phyloP scores from a whole-genome alignment of 345 rosid genomes.

The Boechera stricta region DNA sequence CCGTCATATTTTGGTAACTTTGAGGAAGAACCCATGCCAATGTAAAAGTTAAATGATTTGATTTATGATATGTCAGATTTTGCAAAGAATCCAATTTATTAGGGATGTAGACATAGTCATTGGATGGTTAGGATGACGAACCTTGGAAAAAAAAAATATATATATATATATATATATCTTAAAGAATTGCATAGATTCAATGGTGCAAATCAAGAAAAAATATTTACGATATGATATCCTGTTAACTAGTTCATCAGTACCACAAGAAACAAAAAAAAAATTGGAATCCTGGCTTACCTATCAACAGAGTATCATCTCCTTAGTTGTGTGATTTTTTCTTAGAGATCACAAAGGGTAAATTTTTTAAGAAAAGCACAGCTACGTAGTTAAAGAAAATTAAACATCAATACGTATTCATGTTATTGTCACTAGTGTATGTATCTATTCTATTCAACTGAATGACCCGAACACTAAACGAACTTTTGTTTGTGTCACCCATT shows the following conservation, averaged over 20 bases:
- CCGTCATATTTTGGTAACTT: neutral
- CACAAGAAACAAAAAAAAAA: no score
- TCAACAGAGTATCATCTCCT: no score
- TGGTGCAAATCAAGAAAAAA: neutral
- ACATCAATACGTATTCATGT: no score
- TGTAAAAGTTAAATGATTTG: neutral
- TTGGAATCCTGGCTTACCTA: no score
- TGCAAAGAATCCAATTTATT: neutral
- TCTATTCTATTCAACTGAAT: neutral
- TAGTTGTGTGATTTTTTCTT: no score
- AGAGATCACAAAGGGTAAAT: no score
- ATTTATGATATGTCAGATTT: neutral
- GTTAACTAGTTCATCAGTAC: neutral
- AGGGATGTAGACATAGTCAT: neutral
- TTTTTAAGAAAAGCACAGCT: no score
- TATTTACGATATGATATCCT: neutral
- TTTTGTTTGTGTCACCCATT: conserved; percentile 12
- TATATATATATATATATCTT: neutral
- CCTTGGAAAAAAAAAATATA: neutral
- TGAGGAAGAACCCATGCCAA: neutral
- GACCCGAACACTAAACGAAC: neutral
- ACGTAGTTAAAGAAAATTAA: no score
- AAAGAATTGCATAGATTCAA: neutral
- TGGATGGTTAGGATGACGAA: neutral
- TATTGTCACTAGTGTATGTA: neutral